phyloP scores from a whole-genome alignment of 1,139 yeast species.

The Saccharomyces hybrid region DNA sequence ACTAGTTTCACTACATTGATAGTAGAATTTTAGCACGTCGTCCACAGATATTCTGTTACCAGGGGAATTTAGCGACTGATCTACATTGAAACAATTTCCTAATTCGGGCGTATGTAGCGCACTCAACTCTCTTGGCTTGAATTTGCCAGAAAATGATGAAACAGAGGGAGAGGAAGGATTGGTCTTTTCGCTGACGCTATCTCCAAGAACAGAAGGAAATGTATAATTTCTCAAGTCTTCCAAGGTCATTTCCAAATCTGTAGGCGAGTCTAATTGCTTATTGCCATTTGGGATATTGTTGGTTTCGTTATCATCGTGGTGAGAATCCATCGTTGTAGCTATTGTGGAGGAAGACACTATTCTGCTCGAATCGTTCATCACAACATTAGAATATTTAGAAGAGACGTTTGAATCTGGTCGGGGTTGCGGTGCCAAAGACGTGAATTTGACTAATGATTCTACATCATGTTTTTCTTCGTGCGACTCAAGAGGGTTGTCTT shows the following conservation, averaged over 20 bases:
- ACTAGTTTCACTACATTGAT: constrained; percentile 18
- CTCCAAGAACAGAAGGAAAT: constrained; percentile 2
- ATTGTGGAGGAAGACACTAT: constrained; percentile 2
- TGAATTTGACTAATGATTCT: background rate
- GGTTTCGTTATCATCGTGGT: background rate
- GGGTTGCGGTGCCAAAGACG: background rate
- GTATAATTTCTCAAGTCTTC: constrained; percentile 2
- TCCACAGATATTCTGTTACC: constrained; percentile 21
- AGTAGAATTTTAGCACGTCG: constrained; percentile 25
- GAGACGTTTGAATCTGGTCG: background rate
- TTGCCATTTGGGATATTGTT: background rate
- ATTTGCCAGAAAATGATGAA: background rate
- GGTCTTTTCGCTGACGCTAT: background rate
- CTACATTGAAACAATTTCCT: constrained; percentile 14
- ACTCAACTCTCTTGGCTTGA: constrained; percentile 8
- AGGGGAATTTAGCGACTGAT: constrained; percentile 9
- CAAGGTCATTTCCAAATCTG: background rate
- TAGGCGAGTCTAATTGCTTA: background rate
- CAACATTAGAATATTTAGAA: background rate
- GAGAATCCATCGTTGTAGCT: constrained; percentile 1
- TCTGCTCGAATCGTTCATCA: constrained; percentile 2
- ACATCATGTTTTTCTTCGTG: background rate
- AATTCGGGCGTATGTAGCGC: constrained; percentile 18
- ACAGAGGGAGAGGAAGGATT: background rate
- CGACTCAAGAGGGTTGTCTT: constrained; percentile 1